These are phyloP conservation scores for Leishmania lainsoni DNA, from an alignment of 208 protist genomes.

Conservation along the genomic window DNA sequence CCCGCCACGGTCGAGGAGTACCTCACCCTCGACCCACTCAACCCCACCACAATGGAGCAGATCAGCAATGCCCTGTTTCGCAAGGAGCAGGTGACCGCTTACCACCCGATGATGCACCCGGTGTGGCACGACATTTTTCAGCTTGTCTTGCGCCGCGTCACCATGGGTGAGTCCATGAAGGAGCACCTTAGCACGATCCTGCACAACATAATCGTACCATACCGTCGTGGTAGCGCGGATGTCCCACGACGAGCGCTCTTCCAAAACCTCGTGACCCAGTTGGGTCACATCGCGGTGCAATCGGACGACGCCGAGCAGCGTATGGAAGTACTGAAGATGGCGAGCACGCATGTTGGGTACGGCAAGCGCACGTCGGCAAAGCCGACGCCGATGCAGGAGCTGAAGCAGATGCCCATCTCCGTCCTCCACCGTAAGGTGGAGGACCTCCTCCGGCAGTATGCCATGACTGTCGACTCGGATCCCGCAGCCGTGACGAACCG, in stretches of 20 bases:
- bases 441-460: conserved; percentile 78
- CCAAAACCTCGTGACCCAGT: conserved; percentile 70
- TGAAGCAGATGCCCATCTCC: conserved; percentile 58
- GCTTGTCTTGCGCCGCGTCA: conserved; percentile 67
- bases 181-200: conserved; percentile 84
- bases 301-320: conserved; percentile 71
- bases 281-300: conserved; percentile 82
- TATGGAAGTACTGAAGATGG: conserved; percentile 70
- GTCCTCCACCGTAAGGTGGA: conserved; percentile 70
- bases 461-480: conserved; percentile 49
- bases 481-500: conserved; percentile 68
- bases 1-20: conserved; percentile 50
- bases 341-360: conserved; percentile 80
- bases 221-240: conserved; percentile 83
- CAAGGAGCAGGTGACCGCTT: conserved; percentile 81
- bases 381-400: conserved; percentile 66
- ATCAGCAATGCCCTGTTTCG: conserved; percentile 84
- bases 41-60: conserved; percentile 80
- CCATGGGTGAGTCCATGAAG: conserved; percentile 82
- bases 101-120: conserved; percentile 89
- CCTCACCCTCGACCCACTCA: conserved; percentile 66
- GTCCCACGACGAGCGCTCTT: conserved; percentile 74
- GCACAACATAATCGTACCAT: conserved; percentile 85
- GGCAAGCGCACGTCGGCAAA: conserved; percentile 65
- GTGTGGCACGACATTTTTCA: conserved; percentile 87